Evolutionary conservation across 306 rosid species (phyloP), one percentile per base, ranked within the genome.

Genomic region (Notholithocarpus densiflorus): DNA sequence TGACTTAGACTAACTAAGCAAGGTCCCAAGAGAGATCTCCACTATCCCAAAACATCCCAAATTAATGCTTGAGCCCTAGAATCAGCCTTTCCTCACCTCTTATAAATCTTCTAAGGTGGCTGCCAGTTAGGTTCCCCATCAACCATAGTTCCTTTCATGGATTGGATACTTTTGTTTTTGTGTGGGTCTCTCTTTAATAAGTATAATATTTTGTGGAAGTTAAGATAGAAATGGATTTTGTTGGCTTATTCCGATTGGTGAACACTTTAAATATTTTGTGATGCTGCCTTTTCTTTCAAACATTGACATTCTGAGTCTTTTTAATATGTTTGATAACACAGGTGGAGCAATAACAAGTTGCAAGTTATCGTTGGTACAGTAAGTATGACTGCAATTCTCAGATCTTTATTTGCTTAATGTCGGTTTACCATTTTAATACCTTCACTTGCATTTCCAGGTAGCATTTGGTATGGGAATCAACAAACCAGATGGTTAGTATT

Each of bases 391-490:
- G 26, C 53, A 71, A 26, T 51, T 70, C 56, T 60, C 82, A n/a
- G 52, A 40, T 61, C 31, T 68, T 43, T 68, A 65, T 53, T 40
- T 75, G 74, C 62, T 48, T 9, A 32, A 24, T 73, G 69, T 59
- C 6, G 24, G 40, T 40, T 17, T 61, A 51, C 18, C 56, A 53
- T 51, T 40, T 75, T 68, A 26, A 55, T 72, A 53, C 48, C 53
- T 70, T 45, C 23, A 37, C 32, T 74, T 76, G 73, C 64, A 62
- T 81, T 76, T 94, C 78, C 87, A 94, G 98, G 97, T 94, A 54
- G 98, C 98, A 71, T 94, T 94, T 86, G 98, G 98, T 71, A 94
- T 92, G 98, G 98, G 98, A 86, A 94, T 94, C 90, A 94, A 94
- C 85, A 94, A 94, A 84, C 98, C 97, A 65, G 98, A 94, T 86